phyloP scores from a whole-genome alignment of 768 basidiomycete species.

The Kondoa subrosea region DNA sequence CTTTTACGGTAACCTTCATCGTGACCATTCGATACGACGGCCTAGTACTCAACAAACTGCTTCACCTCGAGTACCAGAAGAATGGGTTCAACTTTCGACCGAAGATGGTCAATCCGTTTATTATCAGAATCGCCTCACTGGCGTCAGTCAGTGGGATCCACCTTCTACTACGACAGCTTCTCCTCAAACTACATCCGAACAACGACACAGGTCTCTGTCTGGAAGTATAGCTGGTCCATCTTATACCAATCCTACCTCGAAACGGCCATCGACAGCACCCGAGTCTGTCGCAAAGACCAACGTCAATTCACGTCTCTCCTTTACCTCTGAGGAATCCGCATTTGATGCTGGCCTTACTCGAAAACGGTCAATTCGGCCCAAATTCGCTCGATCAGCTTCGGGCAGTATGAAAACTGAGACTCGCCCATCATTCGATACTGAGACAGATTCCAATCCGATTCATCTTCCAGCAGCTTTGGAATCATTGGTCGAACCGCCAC shows the following conservation, averaged over 20 bases:
- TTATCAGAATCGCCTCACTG: background rate
- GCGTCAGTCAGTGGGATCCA: background rate
- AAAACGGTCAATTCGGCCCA: background rate
- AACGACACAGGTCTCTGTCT: background rate
- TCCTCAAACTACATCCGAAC: background rate
- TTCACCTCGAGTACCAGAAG: background rate
- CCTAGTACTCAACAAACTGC: no score
- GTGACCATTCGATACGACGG: conserved; percentile 2
- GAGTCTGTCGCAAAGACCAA: no score
- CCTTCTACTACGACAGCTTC: background rate
- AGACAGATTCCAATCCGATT: background rate
- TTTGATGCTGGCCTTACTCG: background rate
- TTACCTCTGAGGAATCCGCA: background rate
- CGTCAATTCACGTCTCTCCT: background rate
- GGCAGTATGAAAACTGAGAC: background rate
- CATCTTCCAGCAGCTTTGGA: background rate
- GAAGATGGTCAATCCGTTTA: background rate
- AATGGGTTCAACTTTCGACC: background rate
- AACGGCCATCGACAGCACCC: background rate
- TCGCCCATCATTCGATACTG: background rate
- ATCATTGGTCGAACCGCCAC: background rate
- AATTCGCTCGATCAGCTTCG: background rate
- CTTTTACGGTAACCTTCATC: background rate
- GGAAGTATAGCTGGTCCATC: background rate
- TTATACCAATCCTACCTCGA: background rate